These are phyloP conservation scores for Magnolia changhungtana DNA, from an alignment of 164 flowering plant species.

Conservation along the genomic window DNA sequence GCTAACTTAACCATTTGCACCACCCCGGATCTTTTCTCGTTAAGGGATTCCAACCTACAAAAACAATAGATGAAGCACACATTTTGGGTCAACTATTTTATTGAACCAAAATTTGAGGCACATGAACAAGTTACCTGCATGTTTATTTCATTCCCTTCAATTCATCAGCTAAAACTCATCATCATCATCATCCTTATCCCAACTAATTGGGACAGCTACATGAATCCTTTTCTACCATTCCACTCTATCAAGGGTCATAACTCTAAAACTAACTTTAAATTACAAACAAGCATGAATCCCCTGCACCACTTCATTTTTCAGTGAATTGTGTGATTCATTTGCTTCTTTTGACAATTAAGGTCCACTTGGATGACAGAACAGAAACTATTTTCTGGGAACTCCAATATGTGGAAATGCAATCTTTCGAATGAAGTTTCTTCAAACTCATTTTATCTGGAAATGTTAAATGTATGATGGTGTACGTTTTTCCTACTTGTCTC, in stretches of 20 bases:
- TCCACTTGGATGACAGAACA: neutral
- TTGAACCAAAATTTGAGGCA: neutral
- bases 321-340: neutral
- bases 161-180: too few species aligned
- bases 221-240: too few species aligned
- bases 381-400: neutral
- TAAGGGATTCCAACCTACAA: conserved; percentile 71
- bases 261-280: too few species aligned
- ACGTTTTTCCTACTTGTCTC: neutral
- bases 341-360: neutral
- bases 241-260: too few species aligned
- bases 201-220: too few species aligned
- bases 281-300: neutral
- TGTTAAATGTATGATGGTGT: neutral
- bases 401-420: neutral
- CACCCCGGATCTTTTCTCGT: conserved; percentile 84
- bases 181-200: too few species aligned
- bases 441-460: neutral
- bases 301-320: neutral
- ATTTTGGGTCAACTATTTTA: neutral
- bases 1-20: conserved; percentile 98
- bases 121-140: too few species aligned
- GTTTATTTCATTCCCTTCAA: too few species aligned
- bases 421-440: neutral
- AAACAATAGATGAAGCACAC: neutral